Base-by-base conservation (phyloP, 805 yeast species). In the Teunomyces atbi region DNA sequence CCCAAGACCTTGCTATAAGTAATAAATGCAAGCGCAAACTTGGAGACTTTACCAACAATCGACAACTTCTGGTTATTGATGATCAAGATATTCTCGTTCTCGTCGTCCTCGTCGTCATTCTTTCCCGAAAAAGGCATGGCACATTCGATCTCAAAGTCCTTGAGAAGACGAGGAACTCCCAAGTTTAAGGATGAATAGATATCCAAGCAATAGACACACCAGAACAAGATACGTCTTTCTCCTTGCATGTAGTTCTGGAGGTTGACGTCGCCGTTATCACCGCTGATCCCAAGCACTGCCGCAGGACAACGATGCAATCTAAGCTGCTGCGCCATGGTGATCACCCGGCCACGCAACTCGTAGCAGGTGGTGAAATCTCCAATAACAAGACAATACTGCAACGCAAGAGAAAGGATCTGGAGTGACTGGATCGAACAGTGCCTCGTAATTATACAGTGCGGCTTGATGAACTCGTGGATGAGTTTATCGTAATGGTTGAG, bases 301-400 rank as follows among this genome's bases (percentile, higher is more conserved):
- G 91, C 82, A 7, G 96, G 96, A 63, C 96, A 86, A 54, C 95
- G 74, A 61, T 89, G 96, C 38, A 90, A 70, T 55, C 97, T 78
- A 44, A 90, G 68, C 55, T 89, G 94, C 56, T 88, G 95, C 4
- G 91, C 84, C 91, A 88, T 86, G 21, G 89, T 83, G 10, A 85
- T 80, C 6, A 85, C 83, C 54, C 82, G 74, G 36, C 92, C 91
- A 48, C 96, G 74, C 35, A 86, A 72, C 44, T 84, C 85, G 67
- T 89, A 89, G 49, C 89, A 76, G 1, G 89, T 82, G 6, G 82
- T 75, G 37, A 83, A 77, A 61, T 86, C 90, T 15, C 96, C 95
- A 5, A 79, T 78, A 32, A 83, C 82, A 30, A 86, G 66, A 59
- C 87, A 83, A 58, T 86, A 87, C 47, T 85, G 79, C 20, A 86